These are phyloP conservation scores for Tulasnella sp. DNA, from an alignment of 768 basidiomycete genomes.

Conservation along the genomic window DNA sequence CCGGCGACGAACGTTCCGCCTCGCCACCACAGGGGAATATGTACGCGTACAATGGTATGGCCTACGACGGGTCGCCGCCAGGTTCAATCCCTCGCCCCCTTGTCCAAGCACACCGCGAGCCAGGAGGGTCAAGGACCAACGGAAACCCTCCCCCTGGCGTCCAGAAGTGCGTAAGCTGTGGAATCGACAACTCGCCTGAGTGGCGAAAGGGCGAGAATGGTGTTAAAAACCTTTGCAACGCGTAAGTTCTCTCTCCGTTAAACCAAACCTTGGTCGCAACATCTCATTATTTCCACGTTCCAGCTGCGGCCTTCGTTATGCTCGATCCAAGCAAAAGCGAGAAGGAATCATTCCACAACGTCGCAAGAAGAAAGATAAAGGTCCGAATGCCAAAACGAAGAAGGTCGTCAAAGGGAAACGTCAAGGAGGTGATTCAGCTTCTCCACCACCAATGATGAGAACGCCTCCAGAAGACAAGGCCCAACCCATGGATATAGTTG, in stretches of 20 bases:
- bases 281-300: conserved; percentile 28
- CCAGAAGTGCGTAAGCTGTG: conserved; percentile 76
- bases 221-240: conserved; percentile 90
- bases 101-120: conserved; percentile 53
- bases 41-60: neutral
- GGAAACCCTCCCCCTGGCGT: conserved; percentile 76
- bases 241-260: conserved; percentile 57
- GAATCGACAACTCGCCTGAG: conserved; percentile 79
- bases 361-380: conserved; percentile 37
- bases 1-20: conserved; percentile 12
- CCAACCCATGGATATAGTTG: neutral
- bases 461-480: conserved; percentile 8
- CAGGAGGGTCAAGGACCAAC: conserved; percentile 47
- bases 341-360: conserved; percentile 53
- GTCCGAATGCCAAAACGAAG: neutral
- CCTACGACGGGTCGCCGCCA: conserved; percentile 17
- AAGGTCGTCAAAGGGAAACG: conserved; percentile 10
- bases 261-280: conserved; percentile 24
- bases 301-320: conserved; percentile 84
- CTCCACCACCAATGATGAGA: neutral
- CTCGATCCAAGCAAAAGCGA: conserved; percentile 86
- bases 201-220: conserved; percentile 92
- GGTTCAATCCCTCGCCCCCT: conserved; percentile 55
- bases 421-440: conserved; percentile 12
- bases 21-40: neutral